Evolutionary conservation across 352 stramenopile species (phyloP).

Genomic region (Blastocystis sp.): DNA sequence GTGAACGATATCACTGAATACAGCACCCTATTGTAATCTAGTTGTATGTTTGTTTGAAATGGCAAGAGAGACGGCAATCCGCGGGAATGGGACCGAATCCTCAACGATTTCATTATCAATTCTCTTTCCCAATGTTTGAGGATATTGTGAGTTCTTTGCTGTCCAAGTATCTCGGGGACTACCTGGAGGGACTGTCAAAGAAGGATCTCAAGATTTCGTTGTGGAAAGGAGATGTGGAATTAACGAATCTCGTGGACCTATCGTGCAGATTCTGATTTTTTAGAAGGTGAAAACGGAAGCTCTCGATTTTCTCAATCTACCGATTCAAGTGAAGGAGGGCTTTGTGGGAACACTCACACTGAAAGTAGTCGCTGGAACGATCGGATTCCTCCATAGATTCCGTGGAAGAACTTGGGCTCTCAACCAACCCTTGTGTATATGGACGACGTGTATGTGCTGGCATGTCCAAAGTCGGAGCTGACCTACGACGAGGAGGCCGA

Average conservation of each 20-base stretch:
- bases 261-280: neutral
- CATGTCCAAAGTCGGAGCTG: constrained; percentile 45
- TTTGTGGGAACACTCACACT: constrained; percentile 49
- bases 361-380: neutral
- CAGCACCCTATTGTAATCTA: neutral
- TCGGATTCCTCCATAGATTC: neutral
- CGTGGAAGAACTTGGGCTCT: constrained; percentile 50
- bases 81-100: neutral
- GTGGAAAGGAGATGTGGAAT: constrained; percentile 56
- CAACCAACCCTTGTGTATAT: constrained; percentile 34
- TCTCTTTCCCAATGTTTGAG: constrained; percentile 39
- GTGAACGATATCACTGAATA: neutral
- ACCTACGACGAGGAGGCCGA: constrained; percentile 30
- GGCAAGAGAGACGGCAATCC: neutral
- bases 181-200: constrained; percentile 49
- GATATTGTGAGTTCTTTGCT: constrained; percentile 55
- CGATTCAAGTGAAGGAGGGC: constrained; percentile 52
- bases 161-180: constrained; percentile 54
- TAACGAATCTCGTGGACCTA: constrained; percentile 35
- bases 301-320: constrained; percentile 56
- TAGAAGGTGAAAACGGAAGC: constrained; percentile 47
- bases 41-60: neutral
- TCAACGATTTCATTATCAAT: neutral
- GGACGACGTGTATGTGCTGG: constrained; percentile 51
- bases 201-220: constrained; percentile 55